A percentile compares a stretch with the other conserved stretches of the same genome.
phyloP scores from a whole-genome alignment of 306 rosid genomes.

The Citrullus mucosospermus region DNA sequence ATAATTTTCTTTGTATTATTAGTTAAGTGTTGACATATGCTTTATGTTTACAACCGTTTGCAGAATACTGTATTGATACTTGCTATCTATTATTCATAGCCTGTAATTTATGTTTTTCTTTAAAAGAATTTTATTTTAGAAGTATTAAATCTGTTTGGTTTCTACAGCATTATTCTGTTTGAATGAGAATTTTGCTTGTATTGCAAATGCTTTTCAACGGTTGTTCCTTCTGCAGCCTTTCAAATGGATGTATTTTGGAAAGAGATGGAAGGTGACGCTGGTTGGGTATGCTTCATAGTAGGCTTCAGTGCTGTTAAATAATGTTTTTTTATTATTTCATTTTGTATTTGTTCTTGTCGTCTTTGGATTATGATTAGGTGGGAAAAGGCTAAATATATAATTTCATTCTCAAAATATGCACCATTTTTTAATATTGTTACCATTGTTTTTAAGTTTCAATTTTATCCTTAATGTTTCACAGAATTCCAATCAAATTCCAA shows the following conservation, averaged over 20 bases:
- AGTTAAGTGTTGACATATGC: not conserved
- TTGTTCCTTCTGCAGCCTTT: slow-evolving; percentile 54
- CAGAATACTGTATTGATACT: not conserved
- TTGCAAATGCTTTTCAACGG: slow-evolving; percentile 38
- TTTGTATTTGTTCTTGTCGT: not conserved
- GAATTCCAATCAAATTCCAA: not conserved
- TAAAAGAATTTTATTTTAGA: not conserved
- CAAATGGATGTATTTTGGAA: slow-evolving; percentile 93
- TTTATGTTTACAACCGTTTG: not conserved
- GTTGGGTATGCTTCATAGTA: slow-evolving; percentile 68
- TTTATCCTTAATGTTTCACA: not conserved
- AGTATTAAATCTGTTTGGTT: not conserved
- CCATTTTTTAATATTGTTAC: not conserved
- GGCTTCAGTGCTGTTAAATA: not conserved
- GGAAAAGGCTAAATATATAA: not conserved
- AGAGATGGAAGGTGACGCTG: slow-evolving; percentile 80
- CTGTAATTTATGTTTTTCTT: not conserved
- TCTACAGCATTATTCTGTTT: not conserved
- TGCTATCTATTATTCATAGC: not conserved
- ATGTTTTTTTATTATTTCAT: not conserved
- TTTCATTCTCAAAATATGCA: not conserved
- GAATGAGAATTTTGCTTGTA: slow-evolving; percentile 9
- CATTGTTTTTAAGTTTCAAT: not conserved
- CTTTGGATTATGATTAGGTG: not conserved
- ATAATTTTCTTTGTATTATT: too few species aligned